A percentile compares a stretch with the other conserved stretches of the same genome.
These are phyloP conservation scores for Hypoxylon fragiforme DNA, from an alignment of 495 filamentous ascomycete genomes.

Conservation along the genomic window DNA sequence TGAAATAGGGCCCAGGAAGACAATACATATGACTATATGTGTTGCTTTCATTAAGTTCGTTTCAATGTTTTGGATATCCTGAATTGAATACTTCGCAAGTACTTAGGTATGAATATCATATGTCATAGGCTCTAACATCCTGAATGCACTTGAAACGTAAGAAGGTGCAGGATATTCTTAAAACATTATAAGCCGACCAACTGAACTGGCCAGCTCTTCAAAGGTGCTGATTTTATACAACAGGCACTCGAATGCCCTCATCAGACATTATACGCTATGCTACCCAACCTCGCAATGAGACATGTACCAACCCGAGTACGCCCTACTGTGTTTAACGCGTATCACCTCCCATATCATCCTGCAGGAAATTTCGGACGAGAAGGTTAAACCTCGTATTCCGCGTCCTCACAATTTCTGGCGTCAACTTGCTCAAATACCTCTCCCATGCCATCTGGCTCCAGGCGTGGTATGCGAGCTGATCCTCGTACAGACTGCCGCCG, in stretches of 20 bases:
- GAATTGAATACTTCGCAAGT: too few species aligned
- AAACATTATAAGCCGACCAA: not conserved
- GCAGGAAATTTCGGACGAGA: conserved; percentile 48
- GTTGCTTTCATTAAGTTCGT: too few species aligned
- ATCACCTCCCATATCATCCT: conserved; percentile 38
- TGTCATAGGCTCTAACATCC: not conserved
- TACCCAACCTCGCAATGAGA: not conserved
- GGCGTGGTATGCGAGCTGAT: conserved; percentile 52
- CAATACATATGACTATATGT: too few species aligned
- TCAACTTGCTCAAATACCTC: conserved; percentile 45
- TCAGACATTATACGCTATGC: conserved; percentile 8
- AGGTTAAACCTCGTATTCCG: conserved; percentile 52
- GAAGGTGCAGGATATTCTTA: not conserved
- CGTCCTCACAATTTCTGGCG: conserved; percentile 39
- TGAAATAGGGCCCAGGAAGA: too few species aligned
- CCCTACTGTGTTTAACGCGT: not conserved
- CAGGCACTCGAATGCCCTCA: not conserved
- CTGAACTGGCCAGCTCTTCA: not conserved
- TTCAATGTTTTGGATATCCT: too few species aligned
- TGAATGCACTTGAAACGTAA: too few species aligned
- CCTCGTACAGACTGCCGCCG: conserved; percentile 45
- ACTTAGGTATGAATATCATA: not conserved
- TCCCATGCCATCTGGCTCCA: conserved; percentile 54
- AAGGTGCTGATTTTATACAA: not conserved
- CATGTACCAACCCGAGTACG: not conserved